These are phyloP conservation scores for Collybia sp. DNA, from an alignment of 768 basidiomycete genomes.

Conservation along the genomic window DNA sequence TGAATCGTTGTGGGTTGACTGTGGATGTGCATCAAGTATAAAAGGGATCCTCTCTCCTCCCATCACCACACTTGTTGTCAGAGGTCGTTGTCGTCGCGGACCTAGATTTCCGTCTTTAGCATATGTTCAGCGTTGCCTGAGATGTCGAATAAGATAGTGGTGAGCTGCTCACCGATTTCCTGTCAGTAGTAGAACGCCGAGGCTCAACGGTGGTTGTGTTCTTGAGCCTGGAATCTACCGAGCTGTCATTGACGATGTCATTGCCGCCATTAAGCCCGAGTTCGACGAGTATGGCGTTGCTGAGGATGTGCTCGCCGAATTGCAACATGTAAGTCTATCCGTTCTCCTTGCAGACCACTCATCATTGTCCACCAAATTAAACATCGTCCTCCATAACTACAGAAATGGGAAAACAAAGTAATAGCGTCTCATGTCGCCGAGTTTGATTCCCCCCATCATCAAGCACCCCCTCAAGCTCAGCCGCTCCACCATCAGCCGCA, in stretches of 20 bases:
- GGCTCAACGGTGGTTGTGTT: slow-evolving; percentile 45
- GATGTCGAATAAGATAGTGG: slow-evolving; percentile 99
- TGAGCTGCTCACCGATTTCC: slow-evolving; percentile 73
- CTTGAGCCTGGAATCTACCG: slow-evolving; percentile 90
- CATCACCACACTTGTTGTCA: slow-evolving; percentile 35
- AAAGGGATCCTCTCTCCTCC: slow-evolving; percentile 39
- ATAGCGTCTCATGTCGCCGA: slow-evolving; percentile 94
- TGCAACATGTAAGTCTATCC: slow-evolving; percentile 73
- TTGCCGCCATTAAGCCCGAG: slow-evolving; percentile 80
- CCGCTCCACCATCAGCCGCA: slow-evolving; percentile 36
- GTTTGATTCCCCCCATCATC: slow-evolving; percentile 57
- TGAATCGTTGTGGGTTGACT: slow-evolving; percentile 35
- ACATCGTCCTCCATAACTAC: slow-evolving; percentile 7
- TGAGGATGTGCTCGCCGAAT: slow-evolving; percentile 83
- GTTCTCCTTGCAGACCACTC: slow-evolving; percentile 2
- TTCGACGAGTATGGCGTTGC: slow-evolving; percentile 96
- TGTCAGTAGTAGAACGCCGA: slow-evolving; percentile 50
- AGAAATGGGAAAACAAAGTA: slow-evolving; percentile 98
- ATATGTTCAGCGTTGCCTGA: slow-evolving; percentile 11
- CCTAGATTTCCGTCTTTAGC: slow-evolving; percentile 8
- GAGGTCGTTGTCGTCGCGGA: slow-evolving; percentile 23
- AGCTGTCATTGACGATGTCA: slow-evolving; percentile 94
- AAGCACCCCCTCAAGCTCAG: slow-evolving; percentile 19
- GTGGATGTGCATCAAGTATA: slow-evolving; percentile 43
- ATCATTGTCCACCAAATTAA: slow-evolving; percentile 10